A percentile compares a stretch with the other conserved stretches of the same genome.
Evolutionary conservation across 495 filamentous ascomycete species (phyloP).

Genomic region (Lichenothelia convexa): DNA sequence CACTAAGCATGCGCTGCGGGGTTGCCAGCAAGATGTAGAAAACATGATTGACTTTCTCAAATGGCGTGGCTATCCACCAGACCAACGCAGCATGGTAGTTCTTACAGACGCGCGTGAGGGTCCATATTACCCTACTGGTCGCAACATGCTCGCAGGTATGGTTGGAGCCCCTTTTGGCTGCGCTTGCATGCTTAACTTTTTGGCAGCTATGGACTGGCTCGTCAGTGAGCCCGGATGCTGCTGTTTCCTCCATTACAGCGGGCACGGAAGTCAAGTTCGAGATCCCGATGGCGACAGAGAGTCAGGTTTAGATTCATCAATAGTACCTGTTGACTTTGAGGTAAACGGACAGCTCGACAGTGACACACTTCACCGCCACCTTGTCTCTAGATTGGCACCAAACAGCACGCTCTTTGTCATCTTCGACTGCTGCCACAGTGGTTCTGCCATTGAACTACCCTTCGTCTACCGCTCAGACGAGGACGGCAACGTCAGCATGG

Average conservation of each 20-base stretch:
- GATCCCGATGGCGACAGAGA: conserved; percentile 16
- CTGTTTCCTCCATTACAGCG: conserved; percentile 38
- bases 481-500: conserved; percentile 33
- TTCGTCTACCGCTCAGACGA: conserved; percentile 34
- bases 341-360: conserved; percentile 32
- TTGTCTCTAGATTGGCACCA: conserved; percentile 34
- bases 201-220: conserved; percentile 39
- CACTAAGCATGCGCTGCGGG: conserved; percentile 28
- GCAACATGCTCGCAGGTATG: conserved; percentile 38
- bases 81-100: conserved; percentile 8
- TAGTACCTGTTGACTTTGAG: conserved; percentile 37
- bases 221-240: conserved; percentile 30
- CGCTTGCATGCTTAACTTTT: too few relatives aligned
- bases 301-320: conserved; percentile 25
- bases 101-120: conserved; percentile 8
- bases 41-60: conserved; percentile 30
- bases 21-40: conserved; percentile 37
- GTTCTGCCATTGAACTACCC: conserved; percentile 39
- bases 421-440: conserved; percentile 47
- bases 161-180: too few relatives aligned
- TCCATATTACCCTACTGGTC: conserved; percentile 33
- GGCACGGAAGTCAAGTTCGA: conserved; percentile 31
- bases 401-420: conserved; percentile 34
- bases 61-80: conserved; percentile 31
- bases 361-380: conserved; percentile 31